A percentile compares a stretch with the other conserved stretches of the same genome.
phyloP scores from a whole-genome alignment of 2,329 filamentous ascomycete genomes.

The Colletotrichum lindemuthianum region DNA sequence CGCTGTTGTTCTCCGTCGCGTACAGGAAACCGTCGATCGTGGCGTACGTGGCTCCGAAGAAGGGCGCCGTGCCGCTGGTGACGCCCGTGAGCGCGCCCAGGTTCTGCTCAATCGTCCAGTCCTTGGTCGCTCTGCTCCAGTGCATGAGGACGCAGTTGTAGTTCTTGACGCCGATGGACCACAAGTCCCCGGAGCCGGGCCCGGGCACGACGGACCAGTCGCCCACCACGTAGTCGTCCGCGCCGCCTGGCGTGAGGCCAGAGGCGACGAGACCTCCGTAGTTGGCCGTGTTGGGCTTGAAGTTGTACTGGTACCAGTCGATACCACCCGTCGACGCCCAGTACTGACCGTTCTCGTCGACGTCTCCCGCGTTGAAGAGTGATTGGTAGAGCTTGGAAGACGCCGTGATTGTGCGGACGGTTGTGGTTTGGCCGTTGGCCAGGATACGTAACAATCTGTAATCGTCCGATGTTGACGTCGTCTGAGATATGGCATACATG shows the following conservation, averaged over 20 bases:
- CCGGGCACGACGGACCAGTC: slow-evolving; percentile 40
- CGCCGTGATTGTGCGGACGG: slow-evolving; percentile 8
- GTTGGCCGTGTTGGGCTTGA: slow-evolving; percentile 35
- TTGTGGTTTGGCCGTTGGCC: slow-evolving; percentile 29
- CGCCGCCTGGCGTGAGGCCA: slow-evolving; percentile 6
- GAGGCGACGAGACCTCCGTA: slow-evolving; percentile 28
- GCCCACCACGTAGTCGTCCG: slow-evolving; percentile 17
- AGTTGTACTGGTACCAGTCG: slow-evolving; percentile 37
- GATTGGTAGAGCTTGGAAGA: neutral
- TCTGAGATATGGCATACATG: slow-evolving; percentile 37
- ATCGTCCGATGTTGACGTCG: neutral
- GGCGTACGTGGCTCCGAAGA: slow-evolving; percentile 37
- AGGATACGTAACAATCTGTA: slow-evolving; percentile 38
- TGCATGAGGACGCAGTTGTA: slow-evolving; percentile 27
- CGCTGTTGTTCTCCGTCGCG: slow-evolving; percentile 37
- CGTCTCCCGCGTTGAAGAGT: slow-evolving; percentile 37
- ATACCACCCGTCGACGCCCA: slow-evolving; percentile 34
- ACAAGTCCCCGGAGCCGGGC: slow-evolving; percentile 33
- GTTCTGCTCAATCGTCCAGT: slow-evolving; percentile 18
- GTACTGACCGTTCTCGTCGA: slow-evolving; percentile 38
- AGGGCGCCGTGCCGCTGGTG: slow-evolving; percentile 8
- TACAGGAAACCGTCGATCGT: slow-evolving; percentile 35
- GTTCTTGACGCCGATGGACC: slow-evolving; percentile 32
- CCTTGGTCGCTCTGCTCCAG: slow-evolving; percentile 30
- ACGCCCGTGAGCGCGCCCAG: slow-evolving; percentile 32